Evolutionary conservation across 441 rosid genomes (phyloP).

Genomic region (Gossypium aridum): DNA sequence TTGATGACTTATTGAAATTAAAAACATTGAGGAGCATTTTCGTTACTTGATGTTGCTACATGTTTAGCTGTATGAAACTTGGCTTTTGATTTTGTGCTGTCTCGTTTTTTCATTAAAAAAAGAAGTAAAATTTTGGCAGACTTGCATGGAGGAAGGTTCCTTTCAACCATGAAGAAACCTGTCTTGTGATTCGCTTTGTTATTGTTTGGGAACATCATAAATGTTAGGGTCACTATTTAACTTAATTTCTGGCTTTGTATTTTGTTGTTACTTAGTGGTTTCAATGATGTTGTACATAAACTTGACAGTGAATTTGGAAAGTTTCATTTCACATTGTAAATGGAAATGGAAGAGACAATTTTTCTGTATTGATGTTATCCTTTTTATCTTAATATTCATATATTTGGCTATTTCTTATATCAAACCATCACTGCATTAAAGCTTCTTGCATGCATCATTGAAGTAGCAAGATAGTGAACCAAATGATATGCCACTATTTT

Average conservation of each 20-base stretch:
- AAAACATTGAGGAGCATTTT: not conserved
- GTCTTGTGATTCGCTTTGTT: not conserved
- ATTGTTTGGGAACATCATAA: not conserved
- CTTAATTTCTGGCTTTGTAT: not conserved
- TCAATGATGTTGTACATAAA: not conserved
- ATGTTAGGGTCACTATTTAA: not conserved
- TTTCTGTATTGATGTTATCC: no score
- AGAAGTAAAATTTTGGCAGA: not conserved
- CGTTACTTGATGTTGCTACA: not conserved
- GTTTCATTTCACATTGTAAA: not conserved
- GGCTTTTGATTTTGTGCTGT: not conserved
- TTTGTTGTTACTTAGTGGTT: not conserved
- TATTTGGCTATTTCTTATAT: no score
- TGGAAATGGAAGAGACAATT: not conserved
- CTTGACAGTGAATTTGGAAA: not conserved
- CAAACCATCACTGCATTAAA: not conserved
- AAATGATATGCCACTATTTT: not conserved
- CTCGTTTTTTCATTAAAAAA: not conserved
- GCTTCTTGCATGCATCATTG: not conserved
- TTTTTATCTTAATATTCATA: no score
- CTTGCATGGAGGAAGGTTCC: not conserved
- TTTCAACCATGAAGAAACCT: not conserved
- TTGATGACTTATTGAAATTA: not conserved
- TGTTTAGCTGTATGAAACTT: constrained; percentile 1
- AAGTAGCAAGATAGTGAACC: not conserved